Conservation (phyloP, 1,284 basidiomycete species). For the Boletellus dicymbophilus region DNA sequence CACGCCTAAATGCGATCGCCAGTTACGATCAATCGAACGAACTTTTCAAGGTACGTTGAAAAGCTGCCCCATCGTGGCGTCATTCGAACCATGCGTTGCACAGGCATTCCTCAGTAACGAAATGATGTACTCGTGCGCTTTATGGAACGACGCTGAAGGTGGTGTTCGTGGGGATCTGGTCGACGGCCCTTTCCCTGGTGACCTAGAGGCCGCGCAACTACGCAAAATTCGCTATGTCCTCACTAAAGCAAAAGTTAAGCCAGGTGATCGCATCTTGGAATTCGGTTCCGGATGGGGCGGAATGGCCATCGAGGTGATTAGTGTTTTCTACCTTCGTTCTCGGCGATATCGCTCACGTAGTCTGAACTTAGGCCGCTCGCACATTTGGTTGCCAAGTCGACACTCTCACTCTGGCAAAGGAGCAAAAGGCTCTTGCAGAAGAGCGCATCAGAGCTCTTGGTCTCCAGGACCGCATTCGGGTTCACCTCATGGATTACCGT, state of each 20-base stretch:
- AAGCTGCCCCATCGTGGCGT: constrained; percentile 21
- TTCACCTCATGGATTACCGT: constrained; percentile 88
- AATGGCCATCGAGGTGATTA: constrained; percentile 78
- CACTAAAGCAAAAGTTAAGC: constrained; percentile 70
- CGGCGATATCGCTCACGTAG: constrained; percentile 6
- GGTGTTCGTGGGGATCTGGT: constrained; percentile 69
- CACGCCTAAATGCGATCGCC: constrained; percentile 82
- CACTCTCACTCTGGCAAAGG: constrained; percentile 82
- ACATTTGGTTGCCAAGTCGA: constrained; percentile 82
- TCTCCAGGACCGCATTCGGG: constrained; percentile 69
- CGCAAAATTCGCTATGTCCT: constrained; percentile 84
- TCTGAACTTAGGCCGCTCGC: constrained; percentile 54
- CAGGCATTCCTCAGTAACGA: constrained; percentile 82
- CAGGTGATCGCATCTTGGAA: constrained; percentile 82
- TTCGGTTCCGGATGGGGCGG: constrained; percentile 95
- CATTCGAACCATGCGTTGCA: constrained; percentile 18
- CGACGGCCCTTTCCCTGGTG: constrained; percentile 51
- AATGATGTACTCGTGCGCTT: constrained; percentile 93
- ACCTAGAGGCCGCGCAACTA: constrained; percentile 80
- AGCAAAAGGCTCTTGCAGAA: constrained; percentile 87
- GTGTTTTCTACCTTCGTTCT: background rate
- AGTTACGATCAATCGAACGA: constrained; percentile 91
- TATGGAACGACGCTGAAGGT: constrained; percentile 76
- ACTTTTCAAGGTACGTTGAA: constrained; percentile 60
- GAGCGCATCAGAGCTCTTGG: constrained; percentile 76